A percentile compares a stretch with the other conserved stretches of the same genome.
Evolutionary conservation across 768 basidiomycete genomes (phyloP).

Genomic region (Leucosporidium scottii): DNA sequence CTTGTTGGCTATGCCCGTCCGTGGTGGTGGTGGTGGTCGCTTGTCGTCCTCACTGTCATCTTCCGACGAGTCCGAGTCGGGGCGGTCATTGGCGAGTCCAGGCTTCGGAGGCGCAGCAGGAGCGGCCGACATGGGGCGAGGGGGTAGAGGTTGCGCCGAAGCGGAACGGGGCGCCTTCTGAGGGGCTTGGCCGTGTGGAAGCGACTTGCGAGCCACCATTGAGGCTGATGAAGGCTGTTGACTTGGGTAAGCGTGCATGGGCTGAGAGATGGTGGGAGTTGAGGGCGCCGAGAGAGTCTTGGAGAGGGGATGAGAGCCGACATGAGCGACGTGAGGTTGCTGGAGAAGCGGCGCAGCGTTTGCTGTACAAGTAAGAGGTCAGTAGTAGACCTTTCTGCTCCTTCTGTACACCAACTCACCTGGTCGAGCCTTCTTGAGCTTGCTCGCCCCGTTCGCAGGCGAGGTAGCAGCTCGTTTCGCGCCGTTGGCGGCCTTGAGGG

Average conservation of each 20-base stretch:
- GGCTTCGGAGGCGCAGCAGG: neutral
- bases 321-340: slow-evolving; percentile 4
- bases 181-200: neutral
- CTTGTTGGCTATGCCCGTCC: neutral
- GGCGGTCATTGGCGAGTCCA: slow-evolving; percentile 4
- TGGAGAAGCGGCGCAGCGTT: neutral
- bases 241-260: neutral
- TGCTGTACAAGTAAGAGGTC: neutral
- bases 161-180: no score
- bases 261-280: neutral
- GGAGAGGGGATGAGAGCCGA: slow-evolving; percentile 25
- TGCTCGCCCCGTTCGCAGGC: neutral
- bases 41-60: slow-evolving; percentile 5
- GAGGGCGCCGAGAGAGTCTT: slow-evolving; percentile 26
- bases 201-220: neutral
- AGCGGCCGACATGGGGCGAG: no score
- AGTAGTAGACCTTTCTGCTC: neutral
- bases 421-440: slow-evolving; percentile 21
- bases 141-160: no score
- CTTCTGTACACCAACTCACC: neutral
- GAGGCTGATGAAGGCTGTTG: neutral
- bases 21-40: no score
- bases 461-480: slow-evolving; percentile 10
- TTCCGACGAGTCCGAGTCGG: slow-evolving; percentile 13
- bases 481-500: neutral